Percentiles rank a stretch among this genome's conserved stretches.
Evolutionary conservation across 495 filamentous ascomycete genomes (phyloP).

Genomic region (Chaetomium fimeti): DNA sequence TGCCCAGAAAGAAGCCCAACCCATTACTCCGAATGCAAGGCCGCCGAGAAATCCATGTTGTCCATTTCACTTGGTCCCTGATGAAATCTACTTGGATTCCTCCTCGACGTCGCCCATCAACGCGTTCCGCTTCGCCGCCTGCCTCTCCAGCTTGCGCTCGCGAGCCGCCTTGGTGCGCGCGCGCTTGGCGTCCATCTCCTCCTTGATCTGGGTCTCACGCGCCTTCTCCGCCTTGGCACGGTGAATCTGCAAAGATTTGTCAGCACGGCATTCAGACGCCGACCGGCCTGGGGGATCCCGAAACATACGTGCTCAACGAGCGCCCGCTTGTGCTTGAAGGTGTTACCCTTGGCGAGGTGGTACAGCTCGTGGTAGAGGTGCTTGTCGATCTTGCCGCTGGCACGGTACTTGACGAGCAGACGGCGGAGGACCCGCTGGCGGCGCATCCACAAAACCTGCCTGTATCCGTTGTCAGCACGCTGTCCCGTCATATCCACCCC

Average conservation of each 20-base stretch:
- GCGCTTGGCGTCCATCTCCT: conserved; percentile 99
- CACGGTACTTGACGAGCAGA: conserved; percentile 98
- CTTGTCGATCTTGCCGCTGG: conserved; percentile 99
- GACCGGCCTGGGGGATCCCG: neutral
- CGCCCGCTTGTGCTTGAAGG: conserved; percentile 99
- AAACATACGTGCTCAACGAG: conserved; percentile 97
- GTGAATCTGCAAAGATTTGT: conserved; percentile 71
- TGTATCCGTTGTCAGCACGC: conserved; percentile 45
- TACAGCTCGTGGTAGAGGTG: conserved; percentile 99
- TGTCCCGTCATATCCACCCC: neutral
- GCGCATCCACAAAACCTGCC: conserved; percentile 98
- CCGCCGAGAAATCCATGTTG: conserved; percentile 46
- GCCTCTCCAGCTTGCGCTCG: conserved; percentile 90
- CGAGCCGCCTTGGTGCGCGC: conserved; percentile 99
- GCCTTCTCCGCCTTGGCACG: conserved; percentile 98
- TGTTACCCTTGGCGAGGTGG: conserved; percentile 99
- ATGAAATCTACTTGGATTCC: conserved; percentile 43
- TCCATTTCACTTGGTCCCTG: conserved; percentile 37
- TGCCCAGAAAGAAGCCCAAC: conserved; percentile 54
- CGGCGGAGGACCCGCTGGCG: conserved; percentile 98
- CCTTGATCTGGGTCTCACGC: conserved; percentile 90
- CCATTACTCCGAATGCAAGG: conserved; percentile 57
- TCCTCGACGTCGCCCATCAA: conserved; percentile 74
- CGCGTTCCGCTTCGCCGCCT: conserved; percentile 83
- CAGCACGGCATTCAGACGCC: conserved; percentile 15